Conservation (phyloP, 2,329 filamentous ascomycete genomes). For the Penicillium sp. region DNA sequence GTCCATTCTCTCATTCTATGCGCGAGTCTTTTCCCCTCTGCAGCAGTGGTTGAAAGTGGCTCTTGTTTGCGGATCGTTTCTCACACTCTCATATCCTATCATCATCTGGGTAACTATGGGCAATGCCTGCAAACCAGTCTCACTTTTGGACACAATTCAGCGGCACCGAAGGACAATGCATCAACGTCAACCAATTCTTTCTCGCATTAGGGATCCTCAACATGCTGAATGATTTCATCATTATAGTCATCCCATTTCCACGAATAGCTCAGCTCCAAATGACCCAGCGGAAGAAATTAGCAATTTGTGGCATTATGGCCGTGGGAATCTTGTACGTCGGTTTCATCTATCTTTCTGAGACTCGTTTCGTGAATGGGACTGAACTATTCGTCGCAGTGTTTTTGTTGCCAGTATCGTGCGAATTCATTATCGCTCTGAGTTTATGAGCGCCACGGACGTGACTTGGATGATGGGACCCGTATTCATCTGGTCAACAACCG, state of each 20-base stretch:
- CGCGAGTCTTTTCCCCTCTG: background rate
- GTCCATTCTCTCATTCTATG: background rate
- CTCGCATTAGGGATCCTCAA: background rate
- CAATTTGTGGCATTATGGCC: background rate
- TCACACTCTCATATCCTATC: constrained; percentile 8
- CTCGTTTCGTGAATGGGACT: no score
- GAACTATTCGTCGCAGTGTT: background rate
- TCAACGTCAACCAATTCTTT: background rate
- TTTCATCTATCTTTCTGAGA: no score
- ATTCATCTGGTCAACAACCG: constrained; percentile 15
- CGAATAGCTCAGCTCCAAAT: background rate
- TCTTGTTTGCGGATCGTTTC: background rate
- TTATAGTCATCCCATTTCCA: background rate
- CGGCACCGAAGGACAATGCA: background rate
- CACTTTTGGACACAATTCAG: constrained; percentile 18
- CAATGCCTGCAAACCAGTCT: constrained; percentile 10
- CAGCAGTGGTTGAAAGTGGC: background rate
- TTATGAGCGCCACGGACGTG: background rate
- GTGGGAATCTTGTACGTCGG: no score
- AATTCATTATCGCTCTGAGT: background rate
- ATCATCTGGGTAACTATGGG: constrained; percentile 13
- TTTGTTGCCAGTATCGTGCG: background rate
- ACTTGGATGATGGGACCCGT: constrained; percentile 11
- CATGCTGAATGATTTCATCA: background rate
- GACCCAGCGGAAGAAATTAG: background rate